A percentile compares a stretch with the other conserved stretches of the same genome.
Evolutionary conservation across 1,139 yeast genomes (phyloP).

Genomic region (Meyerozyma sp.): DNA sequence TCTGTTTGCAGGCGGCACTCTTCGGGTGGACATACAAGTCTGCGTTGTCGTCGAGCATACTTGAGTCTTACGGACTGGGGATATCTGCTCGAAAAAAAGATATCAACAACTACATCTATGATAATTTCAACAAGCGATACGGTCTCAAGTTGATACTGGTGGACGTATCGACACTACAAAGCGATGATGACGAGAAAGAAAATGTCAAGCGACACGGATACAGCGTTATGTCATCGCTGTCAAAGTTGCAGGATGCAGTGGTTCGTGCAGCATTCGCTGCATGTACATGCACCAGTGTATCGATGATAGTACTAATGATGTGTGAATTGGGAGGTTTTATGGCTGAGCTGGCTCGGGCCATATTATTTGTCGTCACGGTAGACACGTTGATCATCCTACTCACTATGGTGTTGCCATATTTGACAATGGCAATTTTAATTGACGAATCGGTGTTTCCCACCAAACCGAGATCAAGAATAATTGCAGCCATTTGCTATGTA

Average conservation of each 20-base stretch:
- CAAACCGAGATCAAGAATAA: conserved; percentile 5
- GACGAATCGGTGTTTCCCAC: conserved; percentile 23
- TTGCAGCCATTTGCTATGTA: conserved; percentile 10
- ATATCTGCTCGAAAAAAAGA: conserved; percentile 13
- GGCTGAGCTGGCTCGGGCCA: conserved; percentile 17
- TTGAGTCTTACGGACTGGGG: conserved; percentile 5
- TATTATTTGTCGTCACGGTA: conserved; percentile 27
- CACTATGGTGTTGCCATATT: conserved; percentile 29
- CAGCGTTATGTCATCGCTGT: conserved; percentile 1
- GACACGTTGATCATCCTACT: conserved; percentile 27
- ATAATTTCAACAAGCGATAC: conserved; percentile 10
- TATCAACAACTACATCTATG: conserved; percentile 17
- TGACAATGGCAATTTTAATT: conserved; percentile 25
- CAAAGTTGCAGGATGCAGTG: conserved; percentile 6
- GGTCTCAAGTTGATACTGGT: conserved; percentile 14
- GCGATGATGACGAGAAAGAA: conserved; percentile 11
- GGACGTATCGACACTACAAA: conserved; percentile 9
- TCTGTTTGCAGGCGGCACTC: conserved; percentile 15
- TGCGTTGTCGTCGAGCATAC: conserved; percentile 3
- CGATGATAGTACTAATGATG: conserved; percentile 32
- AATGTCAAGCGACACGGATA: conserved; percentile 1
- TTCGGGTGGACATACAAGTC: conserved; percentile 18
- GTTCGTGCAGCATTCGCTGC: conserved; percentile 26
- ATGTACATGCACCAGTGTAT: conserved; percentile 27
- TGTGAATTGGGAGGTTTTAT: conserved; percentile 29